A percentile compares a stretch with the other conserved stretches of the same genome.
phyloP scores from a whole-genome alignment of 1,284 basidiomycete genomes.

The Cutaneotrichosporon dermatis region DNA sequence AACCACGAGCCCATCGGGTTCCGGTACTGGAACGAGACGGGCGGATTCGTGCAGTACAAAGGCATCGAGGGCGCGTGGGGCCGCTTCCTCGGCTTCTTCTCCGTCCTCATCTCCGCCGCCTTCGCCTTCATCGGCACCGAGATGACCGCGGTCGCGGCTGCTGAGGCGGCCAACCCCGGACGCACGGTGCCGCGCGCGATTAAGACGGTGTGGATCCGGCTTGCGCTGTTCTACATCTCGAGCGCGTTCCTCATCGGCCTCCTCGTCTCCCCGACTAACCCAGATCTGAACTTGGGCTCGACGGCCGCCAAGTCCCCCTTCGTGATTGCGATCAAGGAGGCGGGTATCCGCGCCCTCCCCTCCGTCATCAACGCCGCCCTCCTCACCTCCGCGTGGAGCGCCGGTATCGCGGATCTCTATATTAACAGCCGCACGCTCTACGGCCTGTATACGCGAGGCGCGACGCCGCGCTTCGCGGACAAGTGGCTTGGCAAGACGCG shows the following conservation, averaged over 20 bases:
- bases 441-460: conserved; percentile 57
- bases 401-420: conserved; percentile 56
- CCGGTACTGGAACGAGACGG: conserved; percentile 52
- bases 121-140: conserved; percentile 33
- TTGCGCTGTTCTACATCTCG: conserved; percentile 59
- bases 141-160: conserved; percentile 49
- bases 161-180: conserved; percentile 57
- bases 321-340: conserved; percentile 63
- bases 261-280: conserved; percentile 65
- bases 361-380: conserved; percentile 65
- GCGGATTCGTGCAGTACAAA: conserved; percentile 47
- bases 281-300: conserved; percentile 55
- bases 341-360: conserved; percentile 70
- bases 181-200: conserved; percentile 72
- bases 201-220: conserved; percentile 68
- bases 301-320: conserved; percentile 73
- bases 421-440: conserved; percentile 56
- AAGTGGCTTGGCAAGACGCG: conserved; percentile 21
- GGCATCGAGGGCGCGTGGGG: conserved; percentile 52
- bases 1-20: conserved; percentile 47
- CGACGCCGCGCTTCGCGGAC: conserved; percentile 56
- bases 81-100: conserved; percentile 28
- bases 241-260: conserved; percentile 63
- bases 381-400: conserved; percentile 52
- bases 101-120: conserved; percentile 12